A percentile compares a stretch with the other conserved stretches of the same genome.
Conservation (phyloP, 176 grass and related monocot genomes). For the Triticum monococcum region DNA sequence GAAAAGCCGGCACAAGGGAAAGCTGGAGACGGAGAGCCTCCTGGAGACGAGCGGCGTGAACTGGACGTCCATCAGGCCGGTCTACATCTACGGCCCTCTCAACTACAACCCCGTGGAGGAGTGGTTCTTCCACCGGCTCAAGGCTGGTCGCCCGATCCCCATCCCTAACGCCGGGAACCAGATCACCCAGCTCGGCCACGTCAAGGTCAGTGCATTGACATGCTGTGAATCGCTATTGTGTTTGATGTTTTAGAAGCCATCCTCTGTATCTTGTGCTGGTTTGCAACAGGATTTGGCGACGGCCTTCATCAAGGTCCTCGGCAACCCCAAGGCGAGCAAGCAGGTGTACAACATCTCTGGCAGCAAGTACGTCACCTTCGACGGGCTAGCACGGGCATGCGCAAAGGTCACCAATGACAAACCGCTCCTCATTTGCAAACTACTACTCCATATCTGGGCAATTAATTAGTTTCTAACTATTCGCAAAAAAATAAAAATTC, state of each 20-base stretch:
- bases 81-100: conserved; percentile 96
- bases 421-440: background rate
- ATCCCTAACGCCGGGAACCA: conserved; percentile 80
- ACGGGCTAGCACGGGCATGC: conserved; percentile 84
- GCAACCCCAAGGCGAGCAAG: conserved; percentile 82
- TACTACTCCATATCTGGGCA: background rate
- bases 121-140: conserved; percentile 98
- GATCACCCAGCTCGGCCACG: conserved; percentile 96
- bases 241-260: background rate
- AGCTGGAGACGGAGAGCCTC: conserved; percentile 94
- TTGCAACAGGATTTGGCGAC: conserved; percentile 66
- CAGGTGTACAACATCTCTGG: conserved; percentile 98
- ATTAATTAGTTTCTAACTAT: background rate
- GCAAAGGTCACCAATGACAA: conserved; percentile 59
- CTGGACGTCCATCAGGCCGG: conserved; percentile 87
- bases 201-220: conserved; percentile 52
- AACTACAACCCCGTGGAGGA: conserved; percentile 99
- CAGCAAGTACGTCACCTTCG: conserved; percentile 93
- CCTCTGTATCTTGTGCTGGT: background rate
- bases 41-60: conserved; percentile 69
- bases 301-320: conserved; percentile 64
- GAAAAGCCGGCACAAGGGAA: conserved; percentile 97
- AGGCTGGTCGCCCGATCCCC: conserved; percentile 84
- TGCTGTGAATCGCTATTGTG: background rate
- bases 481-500: background rate